These are phyloP conservation scores for Sanghuangporus sanghuang DNA, from an alignment of 1,284 basidiomycete genomes.

Conservation along the genomic window DNA sequence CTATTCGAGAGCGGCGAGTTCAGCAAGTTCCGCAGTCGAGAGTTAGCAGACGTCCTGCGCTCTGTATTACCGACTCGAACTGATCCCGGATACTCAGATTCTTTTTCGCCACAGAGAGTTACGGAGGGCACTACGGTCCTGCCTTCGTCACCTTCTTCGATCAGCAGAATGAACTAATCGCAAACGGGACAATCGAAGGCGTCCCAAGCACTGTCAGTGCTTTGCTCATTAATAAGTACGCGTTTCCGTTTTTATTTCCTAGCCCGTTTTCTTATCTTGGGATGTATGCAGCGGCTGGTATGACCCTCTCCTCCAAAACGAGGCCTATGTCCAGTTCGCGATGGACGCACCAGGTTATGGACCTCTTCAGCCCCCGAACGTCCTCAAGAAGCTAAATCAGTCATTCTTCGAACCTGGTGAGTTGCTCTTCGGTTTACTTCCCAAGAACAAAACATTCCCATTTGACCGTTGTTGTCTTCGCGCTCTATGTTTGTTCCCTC, in stretches of 20 bases:
- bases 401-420: conserved; percentile 35
- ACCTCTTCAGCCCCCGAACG: conserved; percentile 43
- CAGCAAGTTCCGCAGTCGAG: conserved; percentile 48
- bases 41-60: conserved; percentile 32
- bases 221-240: conserved; percentile 37
- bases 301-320: conserved; percentile 57
- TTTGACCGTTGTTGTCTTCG: too few species aligned
- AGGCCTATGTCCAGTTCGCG: conserved; percentile 57
- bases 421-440: too few species aligned
- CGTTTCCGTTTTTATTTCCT: neutral
- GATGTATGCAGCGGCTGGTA: conserved; percentile 49
- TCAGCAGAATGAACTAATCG: conserved; percentile 55
- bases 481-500: too few species aligned
- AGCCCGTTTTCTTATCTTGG: neutral
- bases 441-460: too few species aligned
- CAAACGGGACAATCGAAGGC: conserved; percentile 32
- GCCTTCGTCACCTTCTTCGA: conserved; percentile 62
- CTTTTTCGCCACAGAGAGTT: conserved; percentile 61
- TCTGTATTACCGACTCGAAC: neutral
- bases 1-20: conserved; percentile 61
- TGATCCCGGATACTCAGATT: conserved; percentile 35
- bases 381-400: conserved; percentile 42
- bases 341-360: conserved; percentile 61
- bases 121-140: conserved; percentile 66
- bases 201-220: conserved; percentile 37